Evolutionary conservation across 768 basidiomycete species (phyloP).

Genomic region (Nevesoporus exiguus): DNA sequence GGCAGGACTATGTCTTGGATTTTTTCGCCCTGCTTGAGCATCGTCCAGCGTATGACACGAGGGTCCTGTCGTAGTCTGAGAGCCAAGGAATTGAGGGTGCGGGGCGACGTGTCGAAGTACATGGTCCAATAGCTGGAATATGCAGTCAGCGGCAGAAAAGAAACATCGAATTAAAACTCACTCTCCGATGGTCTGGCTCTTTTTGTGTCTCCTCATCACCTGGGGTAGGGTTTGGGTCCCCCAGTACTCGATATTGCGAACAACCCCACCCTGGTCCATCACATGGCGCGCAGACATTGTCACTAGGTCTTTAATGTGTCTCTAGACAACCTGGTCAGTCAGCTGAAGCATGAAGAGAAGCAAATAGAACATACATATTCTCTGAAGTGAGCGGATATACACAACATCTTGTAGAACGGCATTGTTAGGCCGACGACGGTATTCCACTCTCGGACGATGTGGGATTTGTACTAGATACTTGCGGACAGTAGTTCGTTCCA

Average conservation of each 20-base stretch:
- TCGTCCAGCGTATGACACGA: conserved; percentile 78
- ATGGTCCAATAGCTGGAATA: conserved; percentile 79
- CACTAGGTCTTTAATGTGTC: conserved; percentile 72
- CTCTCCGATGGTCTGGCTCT: conserved; percentile 66
- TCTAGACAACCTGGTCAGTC: conserved; percentile 36
- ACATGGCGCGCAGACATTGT: conserved; percentile 67
- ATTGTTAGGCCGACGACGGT: conserved; percentile 36
- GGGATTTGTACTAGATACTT: too few species aligned
- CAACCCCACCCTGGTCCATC: conserved; percentile 74
- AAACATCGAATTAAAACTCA: conserved; percentile 40
- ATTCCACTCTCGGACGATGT: neutral
- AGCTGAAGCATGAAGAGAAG: neutral
- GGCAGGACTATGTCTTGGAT: conserved; percentile 62
- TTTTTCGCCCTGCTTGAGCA: conserved; percentile 72
- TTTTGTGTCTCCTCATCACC: conserved; percentile 63
- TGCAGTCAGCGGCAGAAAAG: conserved; percentile 4
- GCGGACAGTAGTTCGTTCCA: neutral
- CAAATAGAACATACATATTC: conserved; percentile 56
- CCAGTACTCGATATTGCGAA: conserved; percentile 73
- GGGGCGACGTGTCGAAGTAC: conserved; percentile 84
- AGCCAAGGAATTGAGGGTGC: conserved; percentile 60
- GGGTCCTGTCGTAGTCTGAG: conserved; percentile 73
- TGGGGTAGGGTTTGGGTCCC: conserved; percentile 73
- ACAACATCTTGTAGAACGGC: conserved; percentile 88
- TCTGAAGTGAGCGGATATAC: conserved; percentile 71